phyloP scores from a whole-genome alignment of 441 rosid genomes.

The Omphalea diandra region DNA sequence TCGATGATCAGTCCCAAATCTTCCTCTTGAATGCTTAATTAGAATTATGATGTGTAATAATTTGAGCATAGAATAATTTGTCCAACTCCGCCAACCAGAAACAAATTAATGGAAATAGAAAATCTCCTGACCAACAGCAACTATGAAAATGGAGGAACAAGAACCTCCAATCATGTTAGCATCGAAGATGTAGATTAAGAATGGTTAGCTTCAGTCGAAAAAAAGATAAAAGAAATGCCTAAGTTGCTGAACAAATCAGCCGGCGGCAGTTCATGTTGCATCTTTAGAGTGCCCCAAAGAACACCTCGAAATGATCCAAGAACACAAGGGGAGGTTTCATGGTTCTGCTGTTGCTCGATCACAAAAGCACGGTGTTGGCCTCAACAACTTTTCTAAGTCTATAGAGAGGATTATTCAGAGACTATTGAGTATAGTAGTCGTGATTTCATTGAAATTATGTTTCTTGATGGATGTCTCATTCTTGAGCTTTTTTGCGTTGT shows the following conservation, averaged over 20 bases:
- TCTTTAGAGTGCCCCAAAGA: conserved; percentile 15
- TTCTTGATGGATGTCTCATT: conserved; percentile 50
- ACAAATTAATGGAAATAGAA: conserved; percentile 1
- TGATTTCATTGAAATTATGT: conserved; percentile 39
- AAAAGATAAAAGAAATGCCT: conserved; percentile 7
- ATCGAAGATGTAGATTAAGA: not conserved
- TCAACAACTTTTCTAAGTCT: not conserved
- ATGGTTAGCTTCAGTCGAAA: conserved; percentile 25
- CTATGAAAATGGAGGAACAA: not conserved
- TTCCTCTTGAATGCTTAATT: too few relatives aligned
- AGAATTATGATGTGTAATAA: too few relatives aligned
- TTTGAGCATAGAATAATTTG: not conserved
- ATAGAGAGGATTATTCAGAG: conserved; percentile 40
- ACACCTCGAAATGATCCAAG: conserved; percentile 8
- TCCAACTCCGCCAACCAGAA: not conserved
- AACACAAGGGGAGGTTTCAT: conserved; percentile 5
- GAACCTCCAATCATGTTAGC: conserved; percentile 5
- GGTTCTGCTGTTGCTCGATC: conserved; percentile 10
- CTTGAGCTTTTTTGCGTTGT: conserved; percentile 38
- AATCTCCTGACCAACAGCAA: not conserved
- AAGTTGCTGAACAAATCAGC: conserved; percentile 3
- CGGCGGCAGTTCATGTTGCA: conserved; percentile 1
- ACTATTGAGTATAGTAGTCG: conserved; percentile 12
- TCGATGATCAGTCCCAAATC: too few relatives aligned
- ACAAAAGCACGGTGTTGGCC: not conserved